These are phyloP conservation scores for Ploettnerulaceae sp. DNA, from an alignment of 2,329 filamentous ascomycete species.

Conservation along the genomic window DNA sequence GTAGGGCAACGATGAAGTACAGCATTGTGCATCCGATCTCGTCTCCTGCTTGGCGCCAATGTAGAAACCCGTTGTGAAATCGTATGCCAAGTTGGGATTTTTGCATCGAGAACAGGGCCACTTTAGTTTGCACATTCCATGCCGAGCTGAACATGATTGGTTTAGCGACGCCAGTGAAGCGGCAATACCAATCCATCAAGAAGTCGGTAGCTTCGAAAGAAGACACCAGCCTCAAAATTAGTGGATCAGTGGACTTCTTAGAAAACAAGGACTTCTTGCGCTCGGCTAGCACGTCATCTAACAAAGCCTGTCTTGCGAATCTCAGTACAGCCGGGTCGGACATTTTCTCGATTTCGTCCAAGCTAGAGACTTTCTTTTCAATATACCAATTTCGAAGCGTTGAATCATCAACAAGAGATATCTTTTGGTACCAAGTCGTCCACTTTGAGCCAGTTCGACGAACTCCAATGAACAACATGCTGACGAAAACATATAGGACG, in stretches of 20 bases:
- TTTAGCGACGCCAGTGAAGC: slow-evolving; percentile 43
- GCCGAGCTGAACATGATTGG: slow-evolving; percentile 51
- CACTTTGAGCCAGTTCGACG: slow-evolving; percentile 51
- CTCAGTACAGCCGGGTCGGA: slow-evolving; percentile 41
- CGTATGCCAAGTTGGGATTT: slow-evolving; percentile 50
- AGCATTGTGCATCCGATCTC: slow-evolving; percentile 46
- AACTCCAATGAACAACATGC: slow-evolving; percentile 46
- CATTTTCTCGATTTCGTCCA: slow-evolving; percentile 20
- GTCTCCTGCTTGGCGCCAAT: slow-evolving; percentile 52
- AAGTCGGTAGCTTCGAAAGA: slow-evolving; percentile 17
- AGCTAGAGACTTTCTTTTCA: slow-evolving; percentile 26
- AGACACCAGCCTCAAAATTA: slow-evolving; percentile 41
- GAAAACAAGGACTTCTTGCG: slow-evolving; percentile 39
- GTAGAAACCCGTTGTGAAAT: slow-evolving; percentile 52
- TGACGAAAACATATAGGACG: slow-evolving; percentile 49
- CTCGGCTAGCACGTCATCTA: slow-evolving; percentile 42
- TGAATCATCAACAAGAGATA: slow-evolving; percentile 45
- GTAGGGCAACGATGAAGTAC: slow-evolving; percentile 50
- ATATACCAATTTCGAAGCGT: slow-evolving; percentile 47
- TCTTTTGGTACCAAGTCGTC: slow-evolving; percentile 52
- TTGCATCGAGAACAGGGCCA: slow-evolving; percentile 47
- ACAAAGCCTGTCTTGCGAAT: slow-evolving; percentile 42
- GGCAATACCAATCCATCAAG: slow-evolving; percentile 45
- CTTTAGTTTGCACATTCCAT: slow-evolving; percentile 54
- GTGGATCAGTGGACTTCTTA: slow-evolving; percentile 38